Conservation (phyloP, 805 yeast species). For the Blastobotrys chiropterorum region DNA sequence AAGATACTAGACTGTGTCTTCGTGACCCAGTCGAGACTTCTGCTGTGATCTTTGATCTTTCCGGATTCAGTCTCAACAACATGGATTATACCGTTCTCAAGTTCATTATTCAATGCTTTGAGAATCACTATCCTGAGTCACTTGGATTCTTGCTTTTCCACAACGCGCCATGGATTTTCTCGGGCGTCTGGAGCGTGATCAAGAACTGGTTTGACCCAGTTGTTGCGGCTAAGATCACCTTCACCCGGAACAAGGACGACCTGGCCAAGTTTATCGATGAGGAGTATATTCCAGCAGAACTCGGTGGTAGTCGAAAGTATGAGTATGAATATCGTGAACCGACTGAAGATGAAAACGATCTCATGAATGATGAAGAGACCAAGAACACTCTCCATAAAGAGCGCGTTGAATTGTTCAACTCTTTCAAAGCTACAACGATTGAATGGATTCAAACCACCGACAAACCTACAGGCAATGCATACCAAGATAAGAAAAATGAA, state of each 20-base stretch:
- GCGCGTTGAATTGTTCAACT: constrained; percentile 48
- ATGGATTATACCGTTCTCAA: constrained; percentile 92
- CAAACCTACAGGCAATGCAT: constrained; percentile 43
- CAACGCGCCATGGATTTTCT: constrained; percentile 95
- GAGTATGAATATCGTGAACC: constrained; percentile 61
- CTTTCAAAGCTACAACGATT: constrained; percentile 59
- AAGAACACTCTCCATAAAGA: constrained; percentile 42
- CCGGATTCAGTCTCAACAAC: constrained; percentile 80
- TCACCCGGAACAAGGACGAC: constrained; percentile 68
- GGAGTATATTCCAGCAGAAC: constrained; percentile 54
- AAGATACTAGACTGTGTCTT: constrained; percentile 69
- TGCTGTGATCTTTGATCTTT: constrained; percentile 77
- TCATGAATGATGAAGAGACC: constrained; percentile 38
- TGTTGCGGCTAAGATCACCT: constrained; percentile 83
- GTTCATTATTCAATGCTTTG: constrained; percentile 81
- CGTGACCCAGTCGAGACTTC: constrained; percentile 74
- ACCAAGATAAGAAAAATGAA: constrained; percentile 39
- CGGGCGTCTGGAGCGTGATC: constrained; percentile 88
- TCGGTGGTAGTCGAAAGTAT: constrained; percentile 68
- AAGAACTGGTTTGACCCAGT: constrained; percentile 96
- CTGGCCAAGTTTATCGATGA: constrained; percentile 54
- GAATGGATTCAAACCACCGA: constrained; percentile 62
- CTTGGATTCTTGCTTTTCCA: constrained; percentile 79
- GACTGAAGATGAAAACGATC: constrained; percentile 49
- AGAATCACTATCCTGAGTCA: constrained; percentile 94